Base-by-base conservation (phyloP, 257 asterid genomes). In the Solanum neorickii region DNA sequence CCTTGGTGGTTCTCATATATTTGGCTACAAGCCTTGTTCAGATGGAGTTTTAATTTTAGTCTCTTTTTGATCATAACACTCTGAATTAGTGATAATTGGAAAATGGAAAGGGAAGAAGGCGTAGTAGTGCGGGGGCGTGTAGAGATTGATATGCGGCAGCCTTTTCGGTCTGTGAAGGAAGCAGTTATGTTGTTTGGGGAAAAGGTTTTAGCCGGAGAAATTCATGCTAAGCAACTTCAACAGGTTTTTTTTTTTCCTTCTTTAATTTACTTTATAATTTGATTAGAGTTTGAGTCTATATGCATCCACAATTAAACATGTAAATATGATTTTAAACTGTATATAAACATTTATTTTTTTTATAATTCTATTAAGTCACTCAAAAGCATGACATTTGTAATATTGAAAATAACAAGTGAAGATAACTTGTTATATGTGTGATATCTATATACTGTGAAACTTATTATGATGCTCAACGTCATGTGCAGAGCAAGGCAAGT, bases 91-190 rank as follows among this genome's bases (percentile, higher is more conserved):
- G 35, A 41, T 13, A 44, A 23, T 21, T 75, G 66, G 42, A 29
- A 80, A 29, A 93, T 92, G 95, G 93, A 91, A 70, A 87, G 89
- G 12, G 96, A 88, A 90, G 96, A 89, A 86, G 97, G 88, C 13
- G 88, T 94, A 92, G 95, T 94, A 93, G 95, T 94, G 91, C 87
- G 98, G 87, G 98, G 98, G 69, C 91, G 98, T 16, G 98, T 93
- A 4, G 98, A 92, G 94, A 96, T 96, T 70, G 98, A 96, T 91
- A 96, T 87, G 89, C 92, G 98, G 39, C 93, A 89, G 82, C 98
- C 98, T 47, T 96, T 96, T 56, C 90, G 93, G 9, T 96, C 98
- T 0, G 98, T 96, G 23, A 93, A 90, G 83, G 98, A 96, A 88
- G 98, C 98, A 5, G 96, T 96, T 18, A 27, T 88, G 83, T 80